Percentiles rank a stretch among this genome's conserved stretches.
Conservation (phyloP, 345 rosid genomes). For the Populus simonii region DNA sequence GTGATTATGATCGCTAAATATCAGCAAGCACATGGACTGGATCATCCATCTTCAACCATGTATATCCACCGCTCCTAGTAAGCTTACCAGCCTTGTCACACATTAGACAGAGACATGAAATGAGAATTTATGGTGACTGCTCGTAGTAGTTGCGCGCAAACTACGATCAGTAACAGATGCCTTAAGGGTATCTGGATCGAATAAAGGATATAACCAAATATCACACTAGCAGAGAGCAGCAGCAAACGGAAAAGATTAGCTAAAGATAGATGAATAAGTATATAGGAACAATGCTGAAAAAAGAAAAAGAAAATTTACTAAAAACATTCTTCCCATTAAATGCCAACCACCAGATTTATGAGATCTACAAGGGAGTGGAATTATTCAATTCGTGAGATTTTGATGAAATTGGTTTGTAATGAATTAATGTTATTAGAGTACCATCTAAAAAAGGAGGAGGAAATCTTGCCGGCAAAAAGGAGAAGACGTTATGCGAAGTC, state of each 20-base stretch:
- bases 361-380: neutral
- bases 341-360: neutral
- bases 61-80: too few species aligned
- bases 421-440: neutral
- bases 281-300: neutral
- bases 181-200: neutral
- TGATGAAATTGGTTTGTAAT: neutral
- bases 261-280: neutral
- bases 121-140: neutral
- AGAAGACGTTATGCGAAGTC: neutral
- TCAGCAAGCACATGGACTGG: too few species aligned
- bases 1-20: too few species aligned
- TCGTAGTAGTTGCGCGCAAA: neutral
- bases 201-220: too few species aligned
- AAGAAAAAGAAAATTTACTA: neutral
- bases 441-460: neutral
- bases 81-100: neutral
- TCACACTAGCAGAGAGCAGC: too few species aligned
- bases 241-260: neutral
- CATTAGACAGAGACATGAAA: neutral
- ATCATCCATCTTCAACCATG: too few species aligned
- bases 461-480: constrained; percentile 8
- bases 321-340: too few species aligned
- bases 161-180: too few species aligned
- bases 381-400: neutral